Base-by-base conservation (phyloP, 148 eudicot species). In the Arctostaphylos glauca region DNA sequence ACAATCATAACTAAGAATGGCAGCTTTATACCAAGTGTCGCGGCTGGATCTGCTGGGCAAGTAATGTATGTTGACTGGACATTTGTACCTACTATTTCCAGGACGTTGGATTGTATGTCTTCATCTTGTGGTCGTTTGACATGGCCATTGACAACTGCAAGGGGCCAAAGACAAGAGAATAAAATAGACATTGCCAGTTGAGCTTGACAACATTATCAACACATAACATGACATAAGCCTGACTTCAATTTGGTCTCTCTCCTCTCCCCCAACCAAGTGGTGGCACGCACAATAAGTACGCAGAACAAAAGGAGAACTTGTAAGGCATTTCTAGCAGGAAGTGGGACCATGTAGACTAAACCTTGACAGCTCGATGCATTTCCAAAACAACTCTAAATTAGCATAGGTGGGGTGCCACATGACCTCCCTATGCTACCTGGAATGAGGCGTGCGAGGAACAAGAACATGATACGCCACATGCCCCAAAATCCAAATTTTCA, bases 11-110 rank as follows among this genome's bases (percentile, higher is more conserved):
- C 98, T 84, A 97, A 87, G 87, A 92, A 97, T 31, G 99, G 98
- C 72, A 97, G 87, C 85, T 97, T 97, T 84, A 97, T 97, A 76
- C 99, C 99, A 82, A 97, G 97, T 58, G 99, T 97, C 82, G 99
- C 99, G 81, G 93, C 86, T 76, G 98, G 99, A 86, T 97, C 99
- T 66, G 96, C 94, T 9, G 99, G 99, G 82, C 99, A 97, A 23
- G 99, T 97, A 81, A 97, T 97, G 83, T 85, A 97, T 6, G 97
- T 88, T 46, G 98, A 94, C 88, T 94, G 99, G 84, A 97, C 88
- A 87, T 97, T 94, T 55, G 98, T 90, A 60, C 99, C 99, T 81
- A 93, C 90, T 74, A 97, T 90, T 87, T 97, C 99, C 60, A 97
- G 96, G 54, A 91, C 94, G 86, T 97, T 97, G 23, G 99, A 97